phyloP scores from a whole-genome alignment of 768 basidiomycete genomes.

The Pleurotus salmoneostramineus region DNA sequence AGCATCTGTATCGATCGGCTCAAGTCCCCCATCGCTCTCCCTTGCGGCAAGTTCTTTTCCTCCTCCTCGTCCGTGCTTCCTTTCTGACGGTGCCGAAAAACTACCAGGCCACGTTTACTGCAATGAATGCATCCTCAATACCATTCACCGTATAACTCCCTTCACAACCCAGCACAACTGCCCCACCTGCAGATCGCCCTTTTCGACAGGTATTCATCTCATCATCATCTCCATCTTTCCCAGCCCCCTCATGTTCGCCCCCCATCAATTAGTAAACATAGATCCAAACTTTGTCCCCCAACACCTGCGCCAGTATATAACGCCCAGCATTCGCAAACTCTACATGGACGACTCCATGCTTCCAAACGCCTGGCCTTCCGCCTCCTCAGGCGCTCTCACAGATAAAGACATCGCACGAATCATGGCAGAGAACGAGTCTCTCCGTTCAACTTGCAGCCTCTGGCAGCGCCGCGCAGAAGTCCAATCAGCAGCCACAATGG shows the following conservation, averaged over 20 bases:
- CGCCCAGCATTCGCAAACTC: slow-evolving; percentile 54
- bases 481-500: slow-evolving; percentile 43
- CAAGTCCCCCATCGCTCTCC: slow-evolving; percentile 52
- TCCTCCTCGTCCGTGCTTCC: background rate
- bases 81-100: background rate
- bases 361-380: slow-evolving; percentile 12
- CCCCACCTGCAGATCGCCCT: slow-evolving; percentile 53
- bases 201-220: slow-evolving; percentile 41
- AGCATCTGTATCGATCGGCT: slow-evolving; percentile 56
- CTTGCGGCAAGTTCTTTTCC: slow-evolving; percentile 41
- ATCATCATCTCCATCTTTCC: background rate
- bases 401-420: slow-evolving; percentile 34
- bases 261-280: slow-evolving; percentile 28
- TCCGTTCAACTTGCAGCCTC: slow-evolving; percentile 36
- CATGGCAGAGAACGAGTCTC: slow-evolving; percentile 37
- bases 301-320: slow-evolving; percentile 55
- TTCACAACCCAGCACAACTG: slow-evolving; percentile 47
- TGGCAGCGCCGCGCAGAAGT: slow-evolving; percentile 49
- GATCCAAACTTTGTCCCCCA: slow-evolving; percentile 49
- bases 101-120: slow-evolving; percentile 62
- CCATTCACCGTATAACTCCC: slow-evolving; percentile 43
- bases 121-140: slow-evolving; percentile 49
- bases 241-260: slow-evolving; percentile 3
- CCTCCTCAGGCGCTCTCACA: slow-evolving; percentile 14
- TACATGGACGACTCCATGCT: slow-evolving; percentile 37